phyloP scores from a whole-genome alignment of 768 basidiomycete genomes.

The Porphyrellus cyaneotinctus region DNA sequence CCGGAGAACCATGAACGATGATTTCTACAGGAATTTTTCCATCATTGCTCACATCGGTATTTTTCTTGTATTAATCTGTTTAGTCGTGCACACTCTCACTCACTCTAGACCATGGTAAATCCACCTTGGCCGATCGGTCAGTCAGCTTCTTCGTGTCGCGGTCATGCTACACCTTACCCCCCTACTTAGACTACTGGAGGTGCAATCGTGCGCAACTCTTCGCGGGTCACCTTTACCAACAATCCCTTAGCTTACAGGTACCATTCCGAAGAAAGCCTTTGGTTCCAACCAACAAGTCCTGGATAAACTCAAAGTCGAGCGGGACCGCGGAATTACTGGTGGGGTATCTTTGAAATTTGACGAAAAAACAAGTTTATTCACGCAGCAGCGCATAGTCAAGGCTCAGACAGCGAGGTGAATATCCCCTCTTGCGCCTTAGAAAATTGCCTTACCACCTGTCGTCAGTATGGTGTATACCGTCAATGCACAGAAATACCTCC shows the following conservation, averaged over 20 bases:
- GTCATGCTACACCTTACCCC: not conserved
- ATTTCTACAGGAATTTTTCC: conserved; percentile 71
- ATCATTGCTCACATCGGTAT: conserved; percentile 94
- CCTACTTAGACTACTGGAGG: conserved; percentile 66
- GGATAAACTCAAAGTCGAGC: conserved; percentile 94
- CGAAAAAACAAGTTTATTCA: conserved; percentile 3
- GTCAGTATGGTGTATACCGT: conserved; percentile 73
- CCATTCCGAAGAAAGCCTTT: conserved; percentile 62
- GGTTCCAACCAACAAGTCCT: conserved; percentile 81
- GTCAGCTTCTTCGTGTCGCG: conserved; percentile 17
- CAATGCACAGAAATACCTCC: conserved; percentile 56
- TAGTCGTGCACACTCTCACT: conserved; percentile 3
- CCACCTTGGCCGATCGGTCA: conserved; percentile 84
- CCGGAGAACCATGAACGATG: not conserved
- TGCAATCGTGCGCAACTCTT: conserved; percentile 26
- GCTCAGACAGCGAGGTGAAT: conserved; percentile 89
- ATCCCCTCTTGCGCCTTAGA: not conserved
- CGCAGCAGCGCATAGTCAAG: conserved; percentile 55
- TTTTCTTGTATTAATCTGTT: not conserved
- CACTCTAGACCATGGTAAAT: conserved; percentile 87
- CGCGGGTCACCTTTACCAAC: not conserved
- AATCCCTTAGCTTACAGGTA: conserved; percentile 71
- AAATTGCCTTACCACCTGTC: conserved; percentile 6
- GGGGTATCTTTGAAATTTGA: not conserved
- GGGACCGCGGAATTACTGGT: conserved; percentile 96